phyloP scores from a whole-genome alignment of 305 asterid species.

The Fraxinus albicans region DNA sequence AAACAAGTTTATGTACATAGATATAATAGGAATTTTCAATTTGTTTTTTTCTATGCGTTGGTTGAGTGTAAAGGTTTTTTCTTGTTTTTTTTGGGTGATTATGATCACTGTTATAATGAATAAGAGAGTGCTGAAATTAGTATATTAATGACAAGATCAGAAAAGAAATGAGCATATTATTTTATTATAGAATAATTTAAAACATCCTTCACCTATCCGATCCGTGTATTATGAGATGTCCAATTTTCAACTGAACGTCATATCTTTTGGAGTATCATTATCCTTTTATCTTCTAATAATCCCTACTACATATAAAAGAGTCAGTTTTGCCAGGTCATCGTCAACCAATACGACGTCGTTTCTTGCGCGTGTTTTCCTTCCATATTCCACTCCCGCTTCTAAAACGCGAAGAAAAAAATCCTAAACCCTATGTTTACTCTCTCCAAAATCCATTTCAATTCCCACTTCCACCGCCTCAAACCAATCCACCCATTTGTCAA shows the following conservation, averaged over 20 bases:
- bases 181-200: background rate
- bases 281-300: background rate
- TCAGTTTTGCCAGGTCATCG: too few species aligned
- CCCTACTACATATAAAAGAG: too few species aligned
- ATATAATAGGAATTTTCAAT: slow-evolving; percentile 26
- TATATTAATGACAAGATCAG: background rate
- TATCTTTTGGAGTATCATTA: background rate
- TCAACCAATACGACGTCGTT: too few species aligned
- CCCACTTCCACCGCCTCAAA: too few species aligned
- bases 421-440: too few species aligned
- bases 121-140: slow-evolving; percentile 13
- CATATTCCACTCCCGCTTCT: too few species aligned
- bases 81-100: background rate
- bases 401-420: too few species aligned
- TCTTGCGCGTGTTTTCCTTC: too few species aligned
- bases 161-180: background rate
- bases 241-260: background rate
- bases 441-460: too few species aligned
- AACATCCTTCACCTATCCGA: background rate
- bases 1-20: slow-evolving; percentile 40
- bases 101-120: slow-evolving; percentile 19
- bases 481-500: too few species aligned
- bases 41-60: slow-evolving; percentile 34
- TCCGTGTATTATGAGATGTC: background rate
- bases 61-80: slow-evolving; percentile 25